Evolutionary conservation across 768 basidiomycete genomes (phyloP), one percentile per base, ranked within the genome.

Genomic region (Amanita fuliginea): DNA sequence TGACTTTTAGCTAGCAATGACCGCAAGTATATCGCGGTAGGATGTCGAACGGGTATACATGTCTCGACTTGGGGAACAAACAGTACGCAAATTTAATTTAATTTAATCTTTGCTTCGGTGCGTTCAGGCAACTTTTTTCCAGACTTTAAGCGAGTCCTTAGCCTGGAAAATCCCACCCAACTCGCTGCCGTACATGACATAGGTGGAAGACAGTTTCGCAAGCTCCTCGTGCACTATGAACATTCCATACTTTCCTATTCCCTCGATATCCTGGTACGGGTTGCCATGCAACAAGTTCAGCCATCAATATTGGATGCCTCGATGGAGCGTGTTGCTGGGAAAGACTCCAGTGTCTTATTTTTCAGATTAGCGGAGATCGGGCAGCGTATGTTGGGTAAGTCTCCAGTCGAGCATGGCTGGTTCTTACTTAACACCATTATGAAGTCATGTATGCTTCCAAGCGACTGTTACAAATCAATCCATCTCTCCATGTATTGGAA

Each of bases 381-480:
- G 4, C 72, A 71, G 35, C 72, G 75, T 42, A 72, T 75, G 1
- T 61, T 91, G 45, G 59, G 89, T 88, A 52, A 62, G 74, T 62
- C 0, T 22, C 43, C 13, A 26, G 32, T 47, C 39, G 1, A n/a
- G 18, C 16, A 9, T 14, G 18, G 34, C 6, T 36, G 2, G 26
- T 18, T 14, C 11, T 30, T 47, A 14, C 14, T 34, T 46, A 33
- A 35, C 28, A 22, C 21, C 11, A 16, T 5, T 2, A 37, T 26
- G 2, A 53, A 90, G 89, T 90, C 42, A 69, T 88, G 11, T 88
- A 79, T 60, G 77, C 80, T 6, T 74, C 68, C 51, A 87, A 82
- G 66, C 71, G 71, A 51, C 67, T 80, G 36, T 61, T 86, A 36
- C 77, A 84, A 51, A 63, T 73, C 2, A 77, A 75, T 2, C 56